Evolutionary conservation across 164 flowering plant genomes (phyloP).

Genomic region (Houttuynia cordata): DNA sequence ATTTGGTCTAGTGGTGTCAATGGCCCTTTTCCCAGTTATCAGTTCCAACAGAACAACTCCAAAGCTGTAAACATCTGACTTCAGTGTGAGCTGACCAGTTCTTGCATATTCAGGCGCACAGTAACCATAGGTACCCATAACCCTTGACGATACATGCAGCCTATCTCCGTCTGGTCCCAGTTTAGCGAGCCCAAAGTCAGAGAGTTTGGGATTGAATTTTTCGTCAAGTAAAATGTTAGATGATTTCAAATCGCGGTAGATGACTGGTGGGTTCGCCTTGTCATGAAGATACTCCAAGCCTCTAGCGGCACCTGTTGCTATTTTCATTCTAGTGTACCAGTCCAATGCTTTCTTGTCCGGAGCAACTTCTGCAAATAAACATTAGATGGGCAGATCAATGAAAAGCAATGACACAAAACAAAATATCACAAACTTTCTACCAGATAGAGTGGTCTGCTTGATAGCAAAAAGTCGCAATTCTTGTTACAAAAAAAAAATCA

Average conservation of each 20-base stretch:
- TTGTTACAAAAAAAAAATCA: no score
- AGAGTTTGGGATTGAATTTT: conserved; percentile 42
- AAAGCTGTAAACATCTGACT: conserved; percentile 61
- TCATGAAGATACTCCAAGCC: conserved; percentile 61
- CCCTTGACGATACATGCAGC: conserved; percentile 33
- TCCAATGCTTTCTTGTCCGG: conserved; percentile 23
- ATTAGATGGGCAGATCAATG: no score
- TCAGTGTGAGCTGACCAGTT: conserved; percentile 39
- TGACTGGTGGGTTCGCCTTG: conserved; percentile 50
- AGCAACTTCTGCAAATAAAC: conserved; percentile 17
- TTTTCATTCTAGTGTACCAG: conserved; percentile 47
- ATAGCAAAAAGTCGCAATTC: no score
- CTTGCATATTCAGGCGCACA: conserved; percentile 59
- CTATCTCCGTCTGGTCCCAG: conserved; percentile 36
- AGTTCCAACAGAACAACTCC: conserved; percentile 61
- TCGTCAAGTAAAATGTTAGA: conserved; percentile 51
- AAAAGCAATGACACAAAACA: no score
- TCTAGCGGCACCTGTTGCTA: conserved; percentile 50
- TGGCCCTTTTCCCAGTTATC: conserved; percentile 54
- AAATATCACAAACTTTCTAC: no score
- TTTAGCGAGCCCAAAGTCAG: conserved; percentile 54
- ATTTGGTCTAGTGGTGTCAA: conserved; percentile 45
- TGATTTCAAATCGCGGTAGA: conserved; percentile 51
- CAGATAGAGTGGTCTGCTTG: no score
- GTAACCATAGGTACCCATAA: conserved; percentile 64